Evolutionary conservation across 2,329 filamentous ascomycete genomes (phyloP).

Genomic region (Pestalotiopsis sp.): DNA sequence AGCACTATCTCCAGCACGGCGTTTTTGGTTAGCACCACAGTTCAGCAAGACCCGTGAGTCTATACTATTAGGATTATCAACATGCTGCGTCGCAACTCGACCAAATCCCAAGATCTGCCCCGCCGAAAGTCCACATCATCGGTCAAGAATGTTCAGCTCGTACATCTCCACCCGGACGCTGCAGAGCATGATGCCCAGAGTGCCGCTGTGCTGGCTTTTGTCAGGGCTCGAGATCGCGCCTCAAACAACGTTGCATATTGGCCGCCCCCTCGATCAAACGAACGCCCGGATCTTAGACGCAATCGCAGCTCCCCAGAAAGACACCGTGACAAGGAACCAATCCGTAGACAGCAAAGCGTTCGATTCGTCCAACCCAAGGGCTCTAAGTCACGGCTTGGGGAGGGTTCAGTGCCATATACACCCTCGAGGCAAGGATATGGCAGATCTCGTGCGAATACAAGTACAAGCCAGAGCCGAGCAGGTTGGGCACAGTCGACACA

Average conservation of each 20-base stretch:
- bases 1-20: slow-evolving; percentile 2
- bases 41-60: background rate
- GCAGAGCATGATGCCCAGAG: slow-evolving; percentile 63
- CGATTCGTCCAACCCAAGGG: slow-evolving; percentile 45
- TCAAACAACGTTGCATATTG: slow-evolving; percentile 36
- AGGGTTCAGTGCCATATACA: background rate
- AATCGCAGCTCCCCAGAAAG: slow-evolving; percentile 19
- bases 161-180: slow-evolving; percentile 49
- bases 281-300: slow-evolving; percentile 15
- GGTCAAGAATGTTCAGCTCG: slow-evolving; percentile 45
- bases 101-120: slow-evolving; percentile 45
- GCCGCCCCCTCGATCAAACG: slow-evolving; percentile 32
- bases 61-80: slow-evolving; percentile 2
- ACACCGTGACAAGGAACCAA: slow-evolving; percentile 22
- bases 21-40: slow-evolving; percentile 6
- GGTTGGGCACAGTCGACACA: background rate
- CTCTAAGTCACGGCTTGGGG: background rate
- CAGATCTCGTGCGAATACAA: slow-evolving; percentile 5
- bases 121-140: slow-evolving; percentile 59
- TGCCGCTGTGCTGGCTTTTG: slow-evolving; percentile 64
- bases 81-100: slow-evolving; percentile 55
- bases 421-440: slow-evolving; percentile 10
- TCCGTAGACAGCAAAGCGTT: slow-evolving; percentile 56
- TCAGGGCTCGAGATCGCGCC: slow-evolving; percentile 48
- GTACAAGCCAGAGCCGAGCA: slow-evolving; percentile 12